Conservation (phyloP, 441 rosid species). For the Rhodomyrtus psidioides region DNA sequence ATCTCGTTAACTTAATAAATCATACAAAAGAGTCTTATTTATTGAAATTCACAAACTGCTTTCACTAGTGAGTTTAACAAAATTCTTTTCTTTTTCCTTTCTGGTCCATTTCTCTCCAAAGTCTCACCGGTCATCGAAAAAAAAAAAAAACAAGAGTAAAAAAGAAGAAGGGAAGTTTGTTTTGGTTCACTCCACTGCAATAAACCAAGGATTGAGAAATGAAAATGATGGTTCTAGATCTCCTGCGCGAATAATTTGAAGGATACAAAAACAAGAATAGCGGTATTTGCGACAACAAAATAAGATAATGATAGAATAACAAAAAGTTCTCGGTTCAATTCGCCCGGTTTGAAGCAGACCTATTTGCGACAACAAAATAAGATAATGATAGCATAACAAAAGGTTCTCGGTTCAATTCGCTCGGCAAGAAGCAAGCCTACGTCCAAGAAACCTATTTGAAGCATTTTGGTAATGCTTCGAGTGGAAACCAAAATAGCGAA, state of each 20-base stretch:
- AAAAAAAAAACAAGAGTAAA: background rate
- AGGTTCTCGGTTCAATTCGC: background rate
- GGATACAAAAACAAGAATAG: background rate
- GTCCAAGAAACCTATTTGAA: background rate
- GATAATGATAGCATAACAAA: too few relatives aligned
- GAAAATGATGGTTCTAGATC: background rate
- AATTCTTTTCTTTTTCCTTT: background rate
- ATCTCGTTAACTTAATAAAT: background rate
- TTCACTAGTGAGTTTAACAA: rapidly evolving
- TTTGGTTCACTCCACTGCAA: background rate
- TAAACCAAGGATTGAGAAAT: background rate
- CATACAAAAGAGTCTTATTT: background rate
- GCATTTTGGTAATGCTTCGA: background rate
- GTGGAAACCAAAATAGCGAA: too few relatives aligned
- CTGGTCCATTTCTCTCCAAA: background rate
- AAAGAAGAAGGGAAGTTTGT: background rate
- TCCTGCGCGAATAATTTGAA: too few relatives aligned
- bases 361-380: too few relatives aligned
- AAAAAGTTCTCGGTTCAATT: background rate
- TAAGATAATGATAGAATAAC: background rate
- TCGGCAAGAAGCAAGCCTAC: background rate
- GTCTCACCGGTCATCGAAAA: background rate
- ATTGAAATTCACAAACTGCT: background rate
- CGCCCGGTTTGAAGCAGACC: too few relatives aligned
- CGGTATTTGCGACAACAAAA: background rate